These are phyloP conservation scores for Camellia japonica DNA, from an alignment of 148 eudicot genomes.

Conservation along the genomic window DNA sequence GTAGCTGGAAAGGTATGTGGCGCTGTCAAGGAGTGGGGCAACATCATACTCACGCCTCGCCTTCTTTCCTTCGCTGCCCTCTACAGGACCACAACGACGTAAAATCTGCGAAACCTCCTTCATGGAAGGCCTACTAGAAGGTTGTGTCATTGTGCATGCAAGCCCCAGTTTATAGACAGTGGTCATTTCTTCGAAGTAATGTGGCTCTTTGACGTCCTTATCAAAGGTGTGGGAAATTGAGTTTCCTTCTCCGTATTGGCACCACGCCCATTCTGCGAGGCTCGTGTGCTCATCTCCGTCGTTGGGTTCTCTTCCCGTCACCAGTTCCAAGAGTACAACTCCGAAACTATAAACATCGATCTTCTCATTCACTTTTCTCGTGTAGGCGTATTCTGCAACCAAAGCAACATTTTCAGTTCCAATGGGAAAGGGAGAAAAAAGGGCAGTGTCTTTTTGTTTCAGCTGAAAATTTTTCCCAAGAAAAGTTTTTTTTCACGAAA, in stretches of 20 bases:
- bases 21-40: constrained; percentile 51
- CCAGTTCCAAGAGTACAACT: constrained; percentile 74
- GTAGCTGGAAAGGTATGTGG: constrained; percentile 37
- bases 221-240: constrained; percentile 44
- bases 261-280: constrained; percentile 90
- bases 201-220: constrained; percentile 32
- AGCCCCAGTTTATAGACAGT: constrained; percentile 63
- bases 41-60: constrained; percentile 34
- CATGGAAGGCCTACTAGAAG: constrained; percentile 72
- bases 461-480: no score
- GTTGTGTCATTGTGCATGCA: constrained; percentile 53
- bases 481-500: no score
- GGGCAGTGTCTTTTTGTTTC: no score
- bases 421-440: no score
- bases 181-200: constrained; percentile 51
- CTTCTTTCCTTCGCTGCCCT: constrained; percentile 29
- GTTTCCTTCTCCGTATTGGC: constrained; percentile 44
- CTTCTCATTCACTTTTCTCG: constrained; percentile 71
- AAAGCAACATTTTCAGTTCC: not conserved
- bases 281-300: constrained; percentile 50
- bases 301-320: constrained; percentile 71
- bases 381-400: constrained; percentile 58
- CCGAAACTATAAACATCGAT: constrained; percentile 81
- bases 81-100: constrained; percentile 21
- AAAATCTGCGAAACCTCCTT: constrained; percentile 66